Base-by-base conservation (phyloP, 768 basidiomycete species). In the Coprinopsis strossmayeri region DNA sequence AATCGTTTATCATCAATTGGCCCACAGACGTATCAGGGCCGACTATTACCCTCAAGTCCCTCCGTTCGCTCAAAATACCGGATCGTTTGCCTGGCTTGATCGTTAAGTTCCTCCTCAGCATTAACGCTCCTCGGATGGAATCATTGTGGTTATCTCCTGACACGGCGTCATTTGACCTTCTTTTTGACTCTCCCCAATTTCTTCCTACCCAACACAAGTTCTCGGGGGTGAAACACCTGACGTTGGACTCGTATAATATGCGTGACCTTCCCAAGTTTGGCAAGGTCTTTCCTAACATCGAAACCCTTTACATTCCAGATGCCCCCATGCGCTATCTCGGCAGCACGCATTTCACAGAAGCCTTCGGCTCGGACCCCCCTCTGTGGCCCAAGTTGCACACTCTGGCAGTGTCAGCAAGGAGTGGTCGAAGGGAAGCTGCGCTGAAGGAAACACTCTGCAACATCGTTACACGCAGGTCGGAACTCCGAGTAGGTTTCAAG, bases 131-230 rank as follows among this genome's bases (percentile, higher is more conserved):
- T 7, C 17, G 24, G 9, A n/a, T 50, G 2, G 17, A 23, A 21
- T 45, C 49, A 5, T 26, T 50, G 10, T 30, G 23, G 28, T 2
- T 45, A 20, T 23, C 9, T 11, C 17, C 44, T 5, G 24, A 35
- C 0, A 45, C 42, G 13, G 39, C 42, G 10, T 21, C 45, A 7
- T 45, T 50, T 17, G 34, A 28, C 25, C 21, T 9, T 3, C 41
- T 50, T 26, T 50, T 50, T 27, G 37, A 40, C 17, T 37, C 43
- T 2, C 49, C 49, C 3, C 49, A 50, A 24, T 27, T 45, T 44
- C 3, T 3, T 20, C 23, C 12, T 13, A 38, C 18, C 9, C 20
- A 28, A 7, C 13, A 23, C 34, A 50, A 50, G 25, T 50, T 45
- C 32, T 17, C 43, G 3, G 18, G 20, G 9, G 25, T 50, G 5